Base-by-base conservation (phyloP, 2,329 filamentous ascomycete genomes). In the Fonsecaea multimorphosa region DNA sequence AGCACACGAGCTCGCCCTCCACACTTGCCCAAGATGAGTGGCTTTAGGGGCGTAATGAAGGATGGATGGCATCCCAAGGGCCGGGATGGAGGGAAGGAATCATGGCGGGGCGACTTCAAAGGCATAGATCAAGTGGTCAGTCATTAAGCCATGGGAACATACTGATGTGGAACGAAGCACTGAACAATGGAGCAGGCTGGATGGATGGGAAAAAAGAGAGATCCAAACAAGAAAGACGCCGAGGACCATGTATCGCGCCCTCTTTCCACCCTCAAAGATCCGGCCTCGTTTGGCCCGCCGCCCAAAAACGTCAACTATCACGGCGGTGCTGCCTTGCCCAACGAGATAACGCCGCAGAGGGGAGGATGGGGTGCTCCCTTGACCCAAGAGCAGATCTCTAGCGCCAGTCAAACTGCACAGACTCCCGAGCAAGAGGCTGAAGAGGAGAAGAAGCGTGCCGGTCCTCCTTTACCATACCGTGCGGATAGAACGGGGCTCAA, bases 231-330 rank as follows among this genome's bases (percentile, higher is more conserved):
- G 38, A 54, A 62, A 27, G 64, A 66, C 6, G 73, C 75, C 31
- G 70, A 71, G 31, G 80, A 84, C 27, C 86, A 87, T 69, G 79
- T 84, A 59, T 84, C 86, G 6, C 82, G 83, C 16, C 92, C 93
- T 1, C 79, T 96, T 51, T 83, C 87, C 8, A 83, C 86, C 2
- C 83, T 97, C 32, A 88, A 87, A 75, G 92, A 97, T 74, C 93
- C 92, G 0, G 77, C 86, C 0, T 85, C 87, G 16, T 97, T 96
- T 75, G 92, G 86, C 1, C 91, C 92, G 27, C 93, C 93, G 29
- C 93, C 93, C 0, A 93, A 87, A 72, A 90, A 86, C 67, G 77
- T 81, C 63, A 80, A 82, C 57, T 83, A 82, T 69, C 79, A 84
- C 74, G 78, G 81, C 63, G 78, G 77, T 14, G 77, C 76, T 6